phyloP scores from a whole-genome alignment of 257 asterid genomes.

The Fraxinus quadrangulata region DNA sequence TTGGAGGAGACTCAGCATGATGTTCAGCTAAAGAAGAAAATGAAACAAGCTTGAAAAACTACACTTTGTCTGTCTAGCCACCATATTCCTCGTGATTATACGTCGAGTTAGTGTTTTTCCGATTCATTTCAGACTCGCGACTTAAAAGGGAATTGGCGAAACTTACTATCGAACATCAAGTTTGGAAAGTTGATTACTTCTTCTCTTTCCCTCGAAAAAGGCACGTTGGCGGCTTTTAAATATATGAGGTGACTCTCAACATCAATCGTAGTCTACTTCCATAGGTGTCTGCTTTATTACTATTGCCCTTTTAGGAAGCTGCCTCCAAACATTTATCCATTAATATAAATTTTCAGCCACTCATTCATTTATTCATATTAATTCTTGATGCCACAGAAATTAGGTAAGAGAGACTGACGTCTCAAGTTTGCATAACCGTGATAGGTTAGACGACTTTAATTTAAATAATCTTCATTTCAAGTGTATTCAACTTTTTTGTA shows the following conservation, averaged over 20 bases:
- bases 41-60: no score
- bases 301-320: background rate
- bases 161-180: no score
- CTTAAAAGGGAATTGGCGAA: no score
- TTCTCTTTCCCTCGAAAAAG: no score
- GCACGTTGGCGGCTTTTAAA: background rate
- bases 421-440: background rate
- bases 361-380: background rate
- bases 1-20: no score
- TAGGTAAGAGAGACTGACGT: background rate
- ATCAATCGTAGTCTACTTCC: background rate
- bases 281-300: background rate
- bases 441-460: background rate
- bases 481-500: background rate
- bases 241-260: background rate
- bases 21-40: no score
- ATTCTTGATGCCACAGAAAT: background rate
- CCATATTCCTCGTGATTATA: no score
- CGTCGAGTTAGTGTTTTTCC: no score
- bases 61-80: no score
- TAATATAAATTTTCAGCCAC: background rate
- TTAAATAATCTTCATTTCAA: background rate
- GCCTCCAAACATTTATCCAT: background rate
- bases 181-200: no score
- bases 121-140: no score